Evolutionary conservation across 2,329 filamentous ascomycete species (phyloP), one percentile per base, ranked within the genome.

Genomic region (Hypoxylon sp.): DNA sequence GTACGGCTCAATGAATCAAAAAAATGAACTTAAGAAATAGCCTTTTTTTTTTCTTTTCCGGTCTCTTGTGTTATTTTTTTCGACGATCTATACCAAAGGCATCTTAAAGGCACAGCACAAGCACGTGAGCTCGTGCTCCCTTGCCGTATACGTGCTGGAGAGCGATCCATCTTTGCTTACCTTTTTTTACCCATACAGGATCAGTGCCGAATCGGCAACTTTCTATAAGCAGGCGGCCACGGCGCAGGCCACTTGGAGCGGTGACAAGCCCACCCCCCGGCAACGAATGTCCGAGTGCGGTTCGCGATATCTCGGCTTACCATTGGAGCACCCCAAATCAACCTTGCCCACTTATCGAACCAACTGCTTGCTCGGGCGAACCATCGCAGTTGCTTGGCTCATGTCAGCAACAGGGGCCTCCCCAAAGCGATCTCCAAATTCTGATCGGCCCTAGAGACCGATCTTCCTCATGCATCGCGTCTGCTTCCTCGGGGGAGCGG

Each of bases 1-100:
- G 56, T 57, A 72, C 67, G 70, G 63, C 64, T 69, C 69, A 69
- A 73, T 71, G 71, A 73, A 73, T 71, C 70, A 55, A 71, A 73
- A 55, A 71, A 73, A 62, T 68, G 70, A 41, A 17, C 47, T 58
- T 41, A 59, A 51, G 52, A 30, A 56, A 47, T 48, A 47, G 24
- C 39, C 28, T 32, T 46, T 46, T 43, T 56, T 44, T 59, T n/a
- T n/a, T n/a, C n/a, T 51, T 50, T 20, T 48, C 53, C 22, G 46
- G 30, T 47, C 28, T 13, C 20, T 20, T 7, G 13, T 24, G n/a
- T 50, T n/a, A n/a, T n/a, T n/a, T n/a, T n/a, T 41, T 32, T 37
- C 24, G 39, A 41, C 57, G 24, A 58, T 56, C 37, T 56, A 48
- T 51, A 43, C 37, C 53, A 53, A 39, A 24, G 28, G 43, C 30